Percentiles rank a stretch among this genome's conserved stretches.
Evolutionary conservation across 306 rosid species (phyloP).

Genomic region (Comarum palustre): DNA sequence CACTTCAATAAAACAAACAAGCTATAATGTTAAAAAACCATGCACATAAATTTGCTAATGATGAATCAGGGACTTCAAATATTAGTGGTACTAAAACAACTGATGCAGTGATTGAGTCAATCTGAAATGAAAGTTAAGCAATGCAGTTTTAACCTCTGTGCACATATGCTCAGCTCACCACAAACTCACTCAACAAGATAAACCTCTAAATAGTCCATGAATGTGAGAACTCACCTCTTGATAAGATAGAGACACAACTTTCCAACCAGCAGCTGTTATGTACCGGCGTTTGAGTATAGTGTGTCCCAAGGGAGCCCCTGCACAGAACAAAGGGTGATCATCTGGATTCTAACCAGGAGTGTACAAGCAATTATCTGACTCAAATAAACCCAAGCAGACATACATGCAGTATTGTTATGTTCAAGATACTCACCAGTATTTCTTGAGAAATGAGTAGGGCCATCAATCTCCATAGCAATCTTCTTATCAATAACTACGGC

Average conservation of each 20-base stretch:
- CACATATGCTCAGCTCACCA: not conserved
- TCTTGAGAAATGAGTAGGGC: slow-evolving; percentile 97
- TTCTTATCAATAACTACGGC: slow-evolving; percentile 71
- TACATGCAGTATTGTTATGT: slow-evolving; percentile 6
- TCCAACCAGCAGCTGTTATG: slow-evolving; percentile 83
- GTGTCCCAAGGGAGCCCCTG: slow-evolving; percentile 86
- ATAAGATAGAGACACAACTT: slow-evolving; percentile 57
- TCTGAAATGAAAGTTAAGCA: not conserved
- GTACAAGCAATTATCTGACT: slow-evolving; percentile 6
- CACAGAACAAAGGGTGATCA: slow-evolving; percentile 16
- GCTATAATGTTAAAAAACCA: not conserved
- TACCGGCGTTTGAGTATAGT: slow-evolving; percentile 75
- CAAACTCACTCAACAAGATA: not conserved
- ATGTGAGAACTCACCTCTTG: slow-evolving; percentile 58
- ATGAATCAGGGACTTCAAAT: not conserved
- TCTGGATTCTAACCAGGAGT: not conserved
- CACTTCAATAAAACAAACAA: slow-evolving; percentile 51
- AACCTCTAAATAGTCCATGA: not conserved
- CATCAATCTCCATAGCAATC: slow-evolving; percentile 92
- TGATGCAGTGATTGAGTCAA: not conserved
- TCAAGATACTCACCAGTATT: slow-evolving; percentile 55
- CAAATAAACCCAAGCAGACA: slow-evolving; percentile 11
- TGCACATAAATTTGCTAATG: not conserved
- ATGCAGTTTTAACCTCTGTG: not conserved
- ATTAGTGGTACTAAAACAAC: not conserved